Conservation (phyloP, 2,329 filamentous ascomycete species). For the Myriosclerotinia curreyana region DNA sequence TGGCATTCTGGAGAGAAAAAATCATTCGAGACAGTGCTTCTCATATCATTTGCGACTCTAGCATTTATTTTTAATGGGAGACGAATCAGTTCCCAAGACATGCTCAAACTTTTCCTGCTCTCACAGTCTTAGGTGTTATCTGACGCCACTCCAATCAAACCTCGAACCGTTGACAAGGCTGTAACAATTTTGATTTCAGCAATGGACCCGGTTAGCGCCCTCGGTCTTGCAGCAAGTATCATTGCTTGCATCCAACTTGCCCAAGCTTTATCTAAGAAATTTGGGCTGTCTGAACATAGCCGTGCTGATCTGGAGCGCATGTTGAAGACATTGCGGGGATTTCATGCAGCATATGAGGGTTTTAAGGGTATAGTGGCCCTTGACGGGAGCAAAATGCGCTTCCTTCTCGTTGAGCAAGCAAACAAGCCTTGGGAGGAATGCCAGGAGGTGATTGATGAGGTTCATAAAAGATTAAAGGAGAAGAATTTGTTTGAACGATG, state of each 20-base stretch:
- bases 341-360: neutral
- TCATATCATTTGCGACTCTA: neutral
- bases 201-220: conserved; percentile 9
- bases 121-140: no score
- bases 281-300: neutral
- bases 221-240: conserved; percentile 11
- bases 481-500: neutral
- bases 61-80: no score
- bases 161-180: no score
- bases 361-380: neutral
- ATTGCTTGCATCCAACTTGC: conserved; percentile 9
- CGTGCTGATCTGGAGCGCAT: neutral
- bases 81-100: no score
- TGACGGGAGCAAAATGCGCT: conserved; percentile 1
- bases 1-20: neutral
- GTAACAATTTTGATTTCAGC: neutral
- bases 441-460: neutral
- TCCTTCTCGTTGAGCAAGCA: neutral
- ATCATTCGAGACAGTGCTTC: neutral
- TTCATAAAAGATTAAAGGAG: conserved; percentile 4
- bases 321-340: neutral
- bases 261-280: neutral
- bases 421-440: neutral
- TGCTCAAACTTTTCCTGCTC: no score
- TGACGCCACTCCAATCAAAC: no score